Evolutionary conservation across 2,329 filamentous ascomycete genomes (phyloP).

Genomic region (Onygenales sp.): DNA sequence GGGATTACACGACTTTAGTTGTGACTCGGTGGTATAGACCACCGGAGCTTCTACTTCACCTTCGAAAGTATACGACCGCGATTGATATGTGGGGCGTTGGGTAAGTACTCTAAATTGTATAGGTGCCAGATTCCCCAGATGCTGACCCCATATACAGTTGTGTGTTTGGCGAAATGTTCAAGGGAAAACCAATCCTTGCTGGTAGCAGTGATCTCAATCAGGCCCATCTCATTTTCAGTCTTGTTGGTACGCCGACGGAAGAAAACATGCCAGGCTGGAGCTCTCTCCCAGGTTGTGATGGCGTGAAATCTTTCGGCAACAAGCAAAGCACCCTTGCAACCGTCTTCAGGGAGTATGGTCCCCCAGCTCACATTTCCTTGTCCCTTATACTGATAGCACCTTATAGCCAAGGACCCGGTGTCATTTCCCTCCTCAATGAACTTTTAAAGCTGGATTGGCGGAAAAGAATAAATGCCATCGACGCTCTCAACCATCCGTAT

Average conservation of each 20-base stretch:
- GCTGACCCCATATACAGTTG: conserved; percentile 48
- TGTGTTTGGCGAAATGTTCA: conserved; percentile 96
- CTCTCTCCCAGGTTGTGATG: conserved; percentile 69
- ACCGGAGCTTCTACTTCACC: conserved; percentile 78
- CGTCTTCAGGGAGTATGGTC: conserved; percentile 61
- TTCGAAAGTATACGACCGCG: conserved; percentile 88
- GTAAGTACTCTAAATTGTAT: conserved; percentile 40
- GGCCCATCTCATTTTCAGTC: conserved; percentile 84
- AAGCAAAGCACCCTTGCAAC: conserved; percentile 58
- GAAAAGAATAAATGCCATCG: conserved; percentile 80
- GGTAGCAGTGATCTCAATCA: conserved; percentile 85
- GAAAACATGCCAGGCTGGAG: conserved; percentile 90
- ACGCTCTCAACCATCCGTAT: conserved; percentile 86
- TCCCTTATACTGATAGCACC: neutral
- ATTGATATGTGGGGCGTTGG: conserved; percentile 98
- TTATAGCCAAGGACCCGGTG: conserved; percentile 54
- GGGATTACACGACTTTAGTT: conserved; percentile 93
- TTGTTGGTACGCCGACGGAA: conserved; percentile 83
- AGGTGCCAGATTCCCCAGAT: conserved; percentile 11
- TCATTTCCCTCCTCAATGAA: conserved; percentile 70
- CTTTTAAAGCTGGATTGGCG: conserved; percentile 84
- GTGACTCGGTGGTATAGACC: conserved; percentile 97
- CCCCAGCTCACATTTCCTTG: neutral
- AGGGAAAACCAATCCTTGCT: conserved; percentile 82
- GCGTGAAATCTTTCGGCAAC: conserved; percentile 52